These are phyloP conservation scores for Fomitiporia mediterranea DNA, from an alignment of 1,284 basidiomycete species.

Conservation along the genomic window DNA sequence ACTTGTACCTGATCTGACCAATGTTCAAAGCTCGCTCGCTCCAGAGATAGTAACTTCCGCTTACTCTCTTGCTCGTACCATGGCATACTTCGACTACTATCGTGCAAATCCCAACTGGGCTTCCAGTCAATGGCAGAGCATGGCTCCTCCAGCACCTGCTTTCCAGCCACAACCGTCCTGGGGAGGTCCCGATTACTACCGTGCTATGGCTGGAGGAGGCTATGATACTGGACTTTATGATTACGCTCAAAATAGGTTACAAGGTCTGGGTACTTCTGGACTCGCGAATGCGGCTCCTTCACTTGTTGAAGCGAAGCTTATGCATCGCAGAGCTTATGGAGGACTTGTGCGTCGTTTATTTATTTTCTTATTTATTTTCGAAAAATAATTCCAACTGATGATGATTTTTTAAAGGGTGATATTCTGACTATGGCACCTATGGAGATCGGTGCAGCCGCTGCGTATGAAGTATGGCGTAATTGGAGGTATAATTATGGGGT, in stretches of 20 bases:
- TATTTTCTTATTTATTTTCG: neutral
- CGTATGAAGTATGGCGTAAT: conserved; percentile 24
- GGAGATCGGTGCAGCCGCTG: conserved; percentile 26
- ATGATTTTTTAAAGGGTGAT: too few relatives aligned
- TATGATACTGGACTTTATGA: conserved; percentile 22
- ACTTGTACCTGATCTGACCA: too few relatives aligned
- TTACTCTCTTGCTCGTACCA: too few relatives aligned
- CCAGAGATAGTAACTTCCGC: too few relatives aligned
- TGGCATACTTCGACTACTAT: conserved; percentile 29
- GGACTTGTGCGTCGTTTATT: conserved; percentile 23
- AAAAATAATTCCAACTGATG: neutral
- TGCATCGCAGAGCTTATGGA: conserved; percentile 27
- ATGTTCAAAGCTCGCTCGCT: too few relatives aligned
- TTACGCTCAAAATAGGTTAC: conserved; percentile 24
- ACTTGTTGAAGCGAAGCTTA: conserved; percentile 23
- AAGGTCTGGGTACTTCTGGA: conserved; percentile 18
- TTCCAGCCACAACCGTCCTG: conserved; percentile 28
- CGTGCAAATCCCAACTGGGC: conserved; percentile 23
- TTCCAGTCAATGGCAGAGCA: conserved; percentile 22
- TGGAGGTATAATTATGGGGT: conserved; percentile 24
- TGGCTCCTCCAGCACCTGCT: conserved; percentile 25
- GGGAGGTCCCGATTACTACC: conserved; percentile 26
- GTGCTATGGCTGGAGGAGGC: conserved; percentile 22
- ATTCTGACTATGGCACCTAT: conserved; percentile 16
- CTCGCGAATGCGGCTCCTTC: conserved; percentile 7